Conservation (phyloP, 2,329 filamentous ascomycete genomes). For the Exophiala lecanii-corni region DNA sequence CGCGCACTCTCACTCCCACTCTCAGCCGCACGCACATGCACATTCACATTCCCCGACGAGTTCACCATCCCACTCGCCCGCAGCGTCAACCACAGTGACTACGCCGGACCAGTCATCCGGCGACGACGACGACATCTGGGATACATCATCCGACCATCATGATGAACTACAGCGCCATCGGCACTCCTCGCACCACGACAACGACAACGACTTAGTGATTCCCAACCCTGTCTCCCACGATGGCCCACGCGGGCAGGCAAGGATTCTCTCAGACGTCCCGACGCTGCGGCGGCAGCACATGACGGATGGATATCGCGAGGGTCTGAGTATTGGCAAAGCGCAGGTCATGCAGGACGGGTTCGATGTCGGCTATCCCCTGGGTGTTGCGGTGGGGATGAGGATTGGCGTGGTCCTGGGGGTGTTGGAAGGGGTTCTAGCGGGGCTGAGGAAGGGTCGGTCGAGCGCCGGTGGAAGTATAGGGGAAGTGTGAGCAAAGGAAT, state of each 20-base stretch:
- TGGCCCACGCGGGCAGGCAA: no score
- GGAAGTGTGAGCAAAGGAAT: no score
- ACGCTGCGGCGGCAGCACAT: constrained; percentile 71
- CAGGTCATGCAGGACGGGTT: constrained; percentile 79
- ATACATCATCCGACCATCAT: constrained; percentile 20
- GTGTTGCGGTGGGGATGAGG: constrained; percentile 70
- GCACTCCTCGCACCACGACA: not conserved
- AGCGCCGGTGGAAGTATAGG: no score
- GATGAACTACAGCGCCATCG: not conserved
- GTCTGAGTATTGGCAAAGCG: constrained; percentile 70
- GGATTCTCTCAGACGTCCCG: constrained; percentile 61
- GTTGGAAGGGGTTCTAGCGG: constrained; percentile 62
- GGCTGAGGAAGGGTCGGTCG: not conserved
- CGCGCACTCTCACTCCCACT: no score
- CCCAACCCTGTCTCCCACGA: no score
- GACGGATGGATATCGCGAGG: constrained; percentile 87
- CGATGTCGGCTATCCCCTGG: constrained; percentile 82
- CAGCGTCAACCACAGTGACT: constrained; percentile 17
- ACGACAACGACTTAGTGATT: not conserved
- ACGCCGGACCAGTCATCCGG: constrained; percentile 18
- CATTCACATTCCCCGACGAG: not conserved
- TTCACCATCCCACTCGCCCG: constrained; percentile 1
- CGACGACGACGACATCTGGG: constrained; percentile 24
- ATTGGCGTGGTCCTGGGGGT: constrained; percentile 73
- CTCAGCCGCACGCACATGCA: not conserved